Base-by-base conservation (phyloP, 768 basidiomycete species). In the Crucibulum laeve region DNA sequence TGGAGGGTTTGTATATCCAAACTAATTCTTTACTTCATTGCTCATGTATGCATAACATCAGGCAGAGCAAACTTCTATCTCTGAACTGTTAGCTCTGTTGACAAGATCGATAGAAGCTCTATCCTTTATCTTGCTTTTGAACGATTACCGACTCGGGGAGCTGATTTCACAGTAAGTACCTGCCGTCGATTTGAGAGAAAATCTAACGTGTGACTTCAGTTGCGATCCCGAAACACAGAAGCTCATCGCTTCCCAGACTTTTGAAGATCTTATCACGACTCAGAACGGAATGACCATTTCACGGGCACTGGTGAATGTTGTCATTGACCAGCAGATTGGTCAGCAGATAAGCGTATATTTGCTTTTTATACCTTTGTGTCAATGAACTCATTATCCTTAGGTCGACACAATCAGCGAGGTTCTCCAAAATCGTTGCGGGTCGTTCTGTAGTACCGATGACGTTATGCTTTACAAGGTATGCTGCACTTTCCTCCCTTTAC, bases 301-400 rank as follows among this genome's bases (percentile, higher is more conserved):
- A 6, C 77, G 91, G 51, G 84, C 84, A 10, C 67, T 99, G 30
- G 94, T 98, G 8, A 98, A 95, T 50, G 84, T 94, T 24, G 80
- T 99, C 52, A 98, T 99, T 52, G 91, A 99, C 62, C 92, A 95
- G 58, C 96, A 99, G 61, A 98, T 98, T 52, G 90, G 90, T 17
- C 91, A 95, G 58, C 93, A 98, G 59, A 89, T 93, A 40, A 92
- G 90, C 51, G 93, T 94, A 61, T 54, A 87, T 61, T 21, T 15
- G 17, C 40, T 39, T 18, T 10, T 30, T 36, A 19, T 26, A 54
- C 25, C 50, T 46, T 41, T 49, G 14, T 11, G 42, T 25, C 24
- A 21, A 18, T 40, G 47, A 30, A 49, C 35, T 36, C 40, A 47
- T 40, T 52, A 46, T n/a, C 11, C 45, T 45, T 46, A 95, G 93